Percentiles rank a stretch among this genome's conserved stretches.
These are phyloP conservation scores for Botrytis tulipae DNA, from an alignment of 2,329 filamentous ascomycete genomes.

Conservation along the genomic window DNA sequence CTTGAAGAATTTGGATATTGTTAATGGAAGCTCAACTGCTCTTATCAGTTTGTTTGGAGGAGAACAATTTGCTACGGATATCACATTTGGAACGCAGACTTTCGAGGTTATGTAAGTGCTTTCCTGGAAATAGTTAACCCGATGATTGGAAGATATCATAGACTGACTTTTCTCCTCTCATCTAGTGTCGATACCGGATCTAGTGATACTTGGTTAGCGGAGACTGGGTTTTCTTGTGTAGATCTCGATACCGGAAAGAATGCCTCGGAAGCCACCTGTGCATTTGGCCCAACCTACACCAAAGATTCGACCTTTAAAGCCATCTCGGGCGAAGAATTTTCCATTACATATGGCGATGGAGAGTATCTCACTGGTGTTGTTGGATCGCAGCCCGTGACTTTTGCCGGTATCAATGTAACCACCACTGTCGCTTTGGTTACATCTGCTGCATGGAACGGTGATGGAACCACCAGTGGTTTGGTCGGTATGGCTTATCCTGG, in stretches of 20 bases:
- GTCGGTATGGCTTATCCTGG: conserved; percentile 51
- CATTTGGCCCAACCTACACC: conserved; percentile 24
- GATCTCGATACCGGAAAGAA: conserved; percentile 30
- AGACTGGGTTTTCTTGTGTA: conserved; percentile 40
- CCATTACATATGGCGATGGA: conserved; percentile 46
- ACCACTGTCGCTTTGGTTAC: conserved; percentile 49
- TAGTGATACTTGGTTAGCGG: conserved; percentile 47
- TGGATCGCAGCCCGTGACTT: conserved; percentile 43
- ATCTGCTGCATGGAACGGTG: conserved; percentile 44
- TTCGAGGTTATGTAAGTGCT: conserved; percentile 33
- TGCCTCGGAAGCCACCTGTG: conserved; percentile 19
- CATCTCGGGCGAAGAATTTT: conserved; percentile 44
- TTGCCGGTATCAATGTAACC: conserved; percentile 47
- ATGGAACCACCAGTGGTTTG: conserved; percentile 47
- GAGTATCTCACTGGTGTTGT: conserved; percentile 43
- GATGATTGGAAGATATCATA: too few species aligned
- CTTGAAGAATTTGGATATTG: conserved; percentile 6
- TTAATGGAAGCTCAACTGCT: background rate
- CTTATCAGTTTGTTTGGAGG: conserved; percentile 13
- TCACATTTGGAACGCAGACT: conserved; percentile 38
- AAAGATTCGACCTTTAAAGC: conserved; percentile 39
- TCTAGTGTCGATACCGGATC: conserved; percentile 48
- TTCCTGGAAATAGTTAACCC: background rate
- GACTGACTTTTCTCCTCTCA: background rate
- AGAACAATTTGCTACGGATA: conserved; percentile 22